phyloP scores from a whole-genome alignment of 345 rosid species.

The Aquilaria yunnanensis region DNA sequence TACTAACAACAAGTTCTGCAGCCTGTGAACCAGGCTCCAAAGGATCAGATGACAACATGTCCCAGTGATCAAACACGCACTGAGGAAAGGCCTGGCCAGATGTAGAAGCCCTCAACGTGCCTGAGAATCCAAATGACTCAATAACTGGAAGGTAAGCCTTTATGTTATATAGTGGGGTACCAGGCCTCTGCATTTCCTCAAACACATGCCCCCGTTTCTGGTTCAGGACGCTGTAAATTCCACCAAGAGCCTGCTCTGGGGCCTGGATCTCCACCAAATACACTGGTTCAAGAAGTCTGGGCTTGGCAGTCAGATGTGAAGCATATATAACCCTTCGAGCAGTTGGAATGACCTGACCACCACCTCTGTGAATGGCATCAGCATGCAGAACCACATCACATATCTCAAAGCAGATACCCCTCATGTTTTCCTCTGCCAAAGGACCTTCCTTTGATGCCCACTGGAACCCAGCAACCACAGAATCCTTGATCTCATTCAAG shows the following conservation, averaged over 20 bases:
- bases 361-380: constrained; percentile 57
- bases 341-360: constrained; percentile 54
- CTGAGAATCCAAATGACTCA: constrained; percentile 58
- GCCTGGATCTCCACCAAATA: constrained; percentile 54
- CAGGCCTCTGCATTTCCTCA: constrained; percentile 63
- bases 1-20: constrained; percentile 35
- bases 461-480: constrained; percentile 58
- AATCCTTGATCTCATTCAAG: constrained; percentile 53
- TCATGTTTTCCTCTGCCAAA: constrained; percentile 48
- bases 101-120: constrained; percentile 51
- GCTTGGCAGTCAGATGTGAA: constrained; percentile 49
- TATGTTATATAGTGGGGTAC: constrained; percentile 64
- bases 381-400: constrained; percentile 55
- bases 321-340: constrained; percentile 54
- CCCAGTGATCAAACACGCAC: constrained; percentile 68
- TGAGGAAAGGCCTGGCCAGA: constrained; percentile 72
- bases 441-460: constrained; percentile 61
- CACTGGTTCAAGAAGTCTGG: constrained; percentile 46
- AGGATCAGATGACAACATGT: constrained; percentile 63
- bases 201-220: constrained; percentile 67
- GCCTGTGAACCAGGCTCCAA: constrained; percentile 61
- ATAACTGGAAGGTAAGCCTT: constrained; percentile 66
- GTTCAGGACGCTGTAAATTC: constrained; percentile 50
- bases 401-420: constrained; percentile 49
- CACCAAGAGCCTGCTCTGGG: constrained; percentile 50